These are phyloP conservation scores for Lachnellula occidentalis DNA, from an alignment of 2,329 filamentous ascomycete species.

Conservation along the genomic window DNA sequence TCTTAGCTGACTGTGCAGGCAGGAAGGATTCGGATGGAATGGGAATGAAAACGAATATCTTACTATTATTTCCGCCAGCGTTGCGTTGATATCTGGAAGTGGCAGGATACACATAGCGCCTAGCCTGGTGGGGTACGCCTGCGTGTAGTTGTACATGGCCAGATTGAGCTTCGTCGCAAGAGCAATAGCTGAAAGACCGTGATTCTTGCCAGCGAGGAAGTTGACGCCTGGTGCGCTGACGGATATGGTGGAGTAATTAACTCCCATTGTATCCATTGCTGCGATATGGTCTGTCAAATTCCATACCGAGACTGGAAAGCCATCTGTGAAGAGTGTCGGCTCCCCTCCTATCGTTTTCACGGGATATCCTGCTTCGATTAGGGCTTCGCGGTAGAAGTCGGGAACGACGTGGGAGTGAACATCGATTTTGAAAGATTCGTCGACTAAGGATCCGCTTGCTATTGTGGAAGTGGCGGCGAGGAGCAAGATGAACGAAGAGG, in stretches of 20 bases:
- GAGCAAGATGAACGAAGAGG: not conserved
- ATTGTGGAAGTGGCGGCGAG: not conserved
- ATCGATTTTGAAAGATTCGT: conserved; percentile 33
- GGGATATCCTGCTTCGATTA: conserved; percentile 35
- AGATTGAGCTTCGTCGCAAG: conserved; percentile 32
- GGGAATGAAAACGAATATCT: not conserved
- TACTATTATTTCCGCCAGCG: conserved; percentile 32
- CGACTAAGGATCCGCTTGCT: not conserved
- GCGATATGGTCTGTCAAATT: conserved; percentile 35
- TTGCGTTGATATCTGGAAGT: conserved; percentile 27
- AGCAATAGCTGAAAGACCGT: conserved; percentile 20
- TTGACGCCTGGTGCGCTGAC: conserved; percentile 46
- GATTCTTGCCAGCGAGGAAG: conserved; percentile 31
- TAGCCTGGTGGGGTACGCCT: conserved; percentile 28
- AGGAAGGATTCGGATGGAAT: too few species aligned
- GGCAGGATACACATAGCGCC: conserved; percentile 38
- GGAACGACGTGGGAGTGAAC: conserved; percentile 44
- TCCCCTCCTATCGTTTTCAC: conserved; percentile 25
- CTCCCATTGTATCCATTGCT: conserved; percentile 43
- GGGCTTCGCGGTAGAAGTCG: conserved; percentile 36
- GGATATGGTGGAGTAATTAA: conserved; percentile 48
- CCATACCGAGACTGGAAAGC: conserved; percentile 47
- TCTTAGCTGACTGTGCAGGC: conserved; percentile 14
- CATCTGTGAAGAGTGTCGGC: conserved; percentile 30
- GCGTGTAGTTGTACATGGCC: conserved; percentile 8